Percentiles rank a stretch among this genome's conserved stretches.
These are phyloP conservation scores for Alternaria consortialis DNA, from an alignment of 2,329 filamentous ascomycete species.

Conservation along the genomic window DNA sequence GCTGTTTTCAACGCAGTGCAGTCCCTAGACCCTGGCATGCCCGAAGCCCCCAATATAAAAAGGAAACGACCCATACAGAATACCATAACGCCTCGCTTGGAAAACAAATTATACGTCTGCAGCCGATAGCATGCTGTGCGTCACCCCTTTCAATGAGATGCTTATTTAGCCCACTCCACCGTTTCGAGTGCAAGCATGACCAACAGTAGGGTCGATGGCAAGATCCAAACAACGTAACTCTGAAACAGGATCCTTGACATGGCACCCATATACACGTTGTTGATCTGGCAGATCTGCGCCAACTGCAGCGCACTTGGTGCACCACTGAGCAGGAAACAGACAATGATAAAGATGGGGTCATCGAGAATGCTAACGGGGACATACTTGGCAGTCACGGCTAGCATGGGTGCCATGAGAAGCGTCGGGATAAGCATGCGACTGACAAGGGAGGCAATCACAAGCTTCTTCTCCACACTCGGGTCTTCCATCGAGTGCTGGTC, in stretches of 20 bases:
- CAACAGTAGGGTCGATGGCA: slow-evolving; percentile 88
- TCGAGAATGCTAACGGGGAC: slow-evolving; percentile 93
- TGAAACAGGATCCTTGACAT: slow-evolving; percentile 95
- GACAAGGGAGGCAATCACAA: slow-evolving; percentile 85
- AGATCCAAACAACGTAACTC: slow-evolving; percentile 96
- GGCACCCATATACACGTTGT: slow-evolving; percentile 91
- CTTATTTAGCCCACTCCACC: slow-evolving; percentile 79
- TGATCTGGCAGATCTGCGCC: slow-evolving; percentile 98
- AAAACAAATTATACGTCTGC: background rate
- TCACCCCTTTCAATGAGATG: background rate
- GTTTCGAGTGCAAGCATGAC: slow-evolving; percentile 93
- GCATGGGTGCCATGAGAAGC: slow-evolving; percentile 86
- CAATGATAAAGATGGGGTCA: slow-evolving; percentile 97
- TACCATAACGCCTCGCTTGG: slow-evolving; percentile 19
- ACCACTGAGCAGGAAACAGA: slow-evolving; percentile 94
- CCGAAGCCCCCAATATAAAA: slow-evolving; percentile 1
- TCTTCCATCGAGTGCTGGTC: slow-evolving; percentile 75
- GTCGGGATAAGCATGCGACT: slow-evolving; percentile 94
- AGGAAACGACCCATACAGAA: background rate
- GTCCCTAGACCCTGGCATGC: slow-evolving; percentile 1
- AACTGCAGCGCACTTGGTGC: slow-evolving; percentile 93
- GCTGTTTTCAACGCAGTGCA: background rate
- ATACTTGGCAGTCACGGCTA: slow-evolving; percentile 88
- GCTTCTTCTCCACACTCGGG: slow-evolving; percentile 71
- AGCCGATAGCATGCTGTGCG: background rate